A percentile compares a stretch with the other conserved stretches of the same genome.
phyloP scores from a whole-genome alignment of 176 grass and related monocot species.

The Oryza glaberrima region DNA sequence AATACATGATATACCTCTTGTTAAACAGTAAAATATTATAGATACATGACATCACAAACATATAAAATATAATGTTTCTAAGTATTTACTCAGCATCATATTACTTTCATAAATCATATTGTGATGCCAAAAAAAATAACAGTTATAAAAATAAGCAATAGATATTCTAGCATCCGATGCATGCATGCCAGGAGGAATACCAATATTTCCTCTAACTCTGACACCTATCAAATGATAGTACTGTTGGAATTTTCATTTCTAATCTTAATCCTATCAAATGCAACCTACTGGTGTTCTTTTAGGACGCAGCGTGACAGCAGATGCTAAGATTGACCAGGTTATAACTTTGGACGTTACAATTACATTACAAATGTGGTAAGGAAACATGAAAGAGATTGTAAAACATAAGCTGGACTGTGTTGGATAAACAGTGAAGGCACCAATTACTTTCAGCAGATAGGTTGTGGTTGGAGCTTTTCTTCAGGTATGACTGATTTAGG shows the following conservation, averaged over 20 bases:
- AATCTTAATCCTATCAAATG: neutral
- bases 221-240: constrained; percentile 16
- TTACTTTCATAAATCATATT: constrained; percentile 20
- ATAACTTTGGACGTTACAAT: neutral
- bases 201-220: neutral
- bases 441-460: neutral
- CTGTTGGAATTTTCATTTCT: neutral
- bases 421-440: neutral
- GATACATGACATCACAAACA: neutral
- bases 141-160: neutral
- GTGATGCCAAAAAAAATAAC: neutral
- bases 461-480: neutral
- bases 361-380: neutral
- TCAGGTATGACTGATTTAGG: neutral
- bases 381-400: neutral
- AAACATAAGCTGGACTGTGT: neutral
- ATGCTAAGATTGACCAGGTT: neutral
- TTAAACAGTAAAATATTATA: neutral
- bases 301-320: neutral
- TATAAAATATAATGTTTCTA: constrained; percentile 18
- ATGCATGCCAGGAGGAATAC: neutral
- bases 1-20: neutral
- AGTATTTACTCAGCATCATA: neutral
- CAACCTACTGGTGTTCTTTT: neutral
- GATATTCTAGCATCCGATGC: neutral